Conservation (phyloP, 1,139 yeast genomes). For the Saccharomycopsis hybrid region DNA sequence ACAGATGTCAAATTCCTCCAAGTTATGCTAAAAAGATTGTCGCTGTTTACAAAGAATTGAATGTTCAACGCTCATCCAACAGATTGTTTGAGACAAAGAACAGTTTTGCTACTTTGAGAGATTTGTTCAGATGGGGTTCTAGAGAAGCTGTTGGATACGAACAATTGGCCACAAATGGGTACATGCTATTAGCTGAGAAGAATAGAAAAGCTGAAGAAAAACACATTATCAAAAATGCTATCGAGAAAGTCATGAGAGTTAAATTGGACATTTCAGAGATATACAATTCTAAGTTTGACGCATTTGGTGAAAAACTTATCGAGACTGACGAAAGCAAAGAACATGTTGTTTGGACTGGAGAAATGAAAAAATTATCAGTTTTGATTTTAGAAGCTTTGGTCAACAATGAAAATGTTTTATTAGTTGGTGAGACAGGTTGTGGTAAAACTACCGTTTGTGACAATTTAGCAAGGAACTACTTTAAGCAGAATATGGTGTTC, state of each 20-base stretch:
- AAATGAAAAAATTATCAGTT: slow-evolving; percentile 85
- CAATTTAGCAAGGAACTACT: slow-evolving; percentile 52
- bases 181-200: slow-evolving; percentile 88
- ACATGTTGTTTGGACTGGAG: slow-evolving; percentile 84
- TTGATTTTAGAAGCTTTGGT: slow-evolving; percentile 68
- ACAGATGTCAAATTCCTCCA: slow-evolving; percentile 94
- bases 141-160: slow-evolving; percentile 95
- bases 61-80: slow-evolving; percentile 79
- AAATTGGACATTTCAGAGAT: slow-evolving; percentile 61
- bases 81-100: slow-evolving; percentile 90
- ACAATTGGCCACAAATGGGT: slow-evolving; percentile 90
- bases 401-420: slow-evolving; percentile 80
- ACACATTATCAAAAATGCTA: slow-evolving; percentile 58
- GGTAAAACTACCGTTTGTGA: slow-evolving; percentile 97
- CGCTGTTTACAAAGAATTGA: slow-evolving; percentile 79
- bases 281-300: slow-evolving; percentile 30
- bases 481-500: slow-evolving; percentile 50
- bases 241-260: slow-evolving; percentile 89
- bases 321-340: slow-evolving; percentile 30
- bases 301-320: slow-evolving; percentile 26
- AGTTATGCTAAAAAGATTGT: slow-evolving; percentile 87
- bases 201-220: slow-evolving; percentile 80
- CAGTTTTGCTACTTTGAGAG: slow-evolving; percentile 94
- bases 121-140: slow-evolving; percentile 92
- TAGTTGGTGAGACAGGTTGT: slow-evolving; percentile 98